Percentiles rank a stretch among this genome's conserved stretches.
These are phyloP conservation scores for Globisporangium viniferum DNA, from an alignment of 352 stramenopile species.

Conservation along the genomic window DNA sequence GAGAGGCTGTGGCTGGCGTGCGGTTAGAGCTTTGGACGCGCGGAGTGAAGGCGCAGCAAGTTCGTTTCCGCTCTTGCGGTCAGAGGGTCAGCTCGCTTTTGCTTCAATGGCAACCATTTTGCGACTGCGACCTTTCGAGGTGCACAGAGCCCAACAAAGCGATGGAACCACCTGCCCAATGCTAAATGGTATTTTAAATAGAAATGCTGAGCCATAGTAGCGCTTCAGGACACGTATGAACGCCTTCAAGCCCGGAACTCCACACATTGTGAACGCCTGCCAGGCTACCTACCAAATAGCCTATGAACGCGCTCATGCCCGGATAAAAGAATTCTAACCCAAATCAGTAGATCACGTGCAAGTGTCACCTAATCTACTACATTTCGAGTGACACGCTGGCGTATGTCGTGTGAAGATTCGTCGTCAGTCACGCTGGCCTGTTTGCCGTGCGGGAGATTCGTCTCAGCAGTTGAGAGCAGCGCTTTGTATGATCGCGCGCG, in stretches of 20 bases:
- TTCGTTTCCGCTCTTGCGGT: neutral
- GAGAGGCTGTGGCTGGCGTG: neutral
- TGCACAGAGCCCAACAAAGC: neutral
- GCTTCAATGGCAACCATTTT: neutral
- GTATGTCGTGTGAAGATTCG: neutral
- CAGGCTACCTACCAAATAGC: too few species aligned
- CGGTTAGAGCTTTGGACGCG: neutral
- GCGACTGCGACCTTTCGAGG: neutral
- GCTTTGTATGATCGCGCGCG: conserved; percentile 6
- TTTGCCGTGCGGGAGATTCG: conserved; percentile 6
- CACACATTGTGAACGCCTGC: too few species aligned
- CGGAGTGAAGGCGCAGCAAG: too few species aligned
- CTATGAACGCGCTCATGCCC: too few species aligned
- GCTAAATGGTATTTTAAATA: too few species aligned
- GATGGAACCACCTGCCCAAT: neutral
- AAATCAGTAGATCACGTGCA: too few species aligned
- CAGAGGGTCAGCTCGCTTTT: neutral
- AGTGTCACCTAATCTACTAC: too few species aligned
- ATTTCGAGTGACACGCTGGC: neutral
- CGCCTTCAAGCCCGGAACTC: neutral
- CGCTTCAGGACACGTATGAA: neutral
- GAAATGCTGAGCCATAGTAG: too few species aligned
- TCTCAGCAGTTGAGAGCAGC: conserved; percentile 3
- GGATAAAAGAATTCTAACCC: neutral
- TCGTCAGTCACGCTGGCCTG: conserved; percentile 1